A percentile compares a stretch with the other conserved stretches of the same genome.
phyloP scores from a whole-genome alignment of 306 rosid species.

The Comarum palustre region DNA sequence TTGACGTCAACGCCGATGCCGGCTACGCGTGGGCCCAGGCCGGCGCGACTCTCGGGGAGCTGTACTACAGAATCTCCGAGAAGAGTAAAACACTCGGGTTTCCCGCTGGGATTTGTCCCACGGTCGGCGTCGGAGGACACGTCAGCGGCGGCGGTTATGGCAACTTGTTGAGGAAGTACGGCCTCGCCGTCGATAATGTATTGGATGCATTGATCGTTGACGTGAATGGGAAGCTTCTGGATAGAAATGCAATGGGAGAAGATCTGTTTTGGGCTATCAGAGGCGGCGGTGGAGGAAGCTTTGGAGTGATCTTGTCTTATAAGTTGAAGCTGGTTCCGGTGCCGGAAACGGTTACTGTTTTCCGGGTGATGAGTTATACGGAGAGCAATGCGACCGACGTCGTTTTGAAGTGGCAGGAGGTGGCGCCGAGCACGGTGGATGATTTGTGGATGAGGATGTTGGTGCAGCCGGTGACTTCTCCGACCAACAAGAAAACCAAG shows the following conservation, averaged over 20 bases:
- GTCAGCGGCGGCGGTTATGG: constrained; percentile 85
- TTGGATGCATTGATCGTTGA: constrained; percentile 66
- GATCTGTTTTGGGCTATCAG: constrained; percentile 80
- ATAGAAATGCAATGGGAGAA: constrained; percentile 61
- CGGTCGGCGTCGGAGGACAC: constrained; percentile 83
- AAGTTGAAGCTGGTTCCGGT: constrained; percentile 49
- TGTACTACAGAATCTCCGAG: constrained; percentile 61
- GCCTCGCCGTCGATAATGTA: constrained; percentile 59
- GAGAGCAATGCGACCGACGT: constrained; percentile 52
- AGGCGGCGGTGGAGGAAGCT: constrained; percentile 82
- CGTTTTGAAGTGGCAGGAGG: constrained; percentile 61
- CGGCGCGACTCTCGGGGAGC: constrained; percentile 74
- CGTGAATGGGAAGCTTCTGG: constrained; percentile 52
- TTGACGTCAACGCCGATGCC: constrained; percentile 41
- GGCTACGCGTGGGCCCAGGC: constrained; percentile 50
- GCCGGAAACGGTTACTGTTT: constrained; percentile 56
- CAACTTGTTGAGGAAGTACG: constrained; percentile 57
- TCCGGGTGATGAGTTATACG: constrained; percentile 30
- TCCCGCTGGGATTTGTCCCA: constrained; percentile 69
- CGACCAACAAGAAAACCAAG: constrained; percentile 30
- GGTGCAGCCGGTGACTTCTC: constrained; percentile 46
- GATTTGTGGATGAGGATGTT: constrained; percentile 60
- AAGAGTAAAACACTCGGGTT: constrained; percentile 58
- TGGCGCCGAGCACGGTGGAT: constrained; percentile 48
- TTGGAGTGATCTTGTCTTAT: constrained; percentile 64